A percentile compares a stretch with the other conserved stretches of the same genome.
Evolutionary conservation across 495 filamentous ascomycete species (phyloP).

Genomic region (Annulohypoxylon nitens): DNA sequence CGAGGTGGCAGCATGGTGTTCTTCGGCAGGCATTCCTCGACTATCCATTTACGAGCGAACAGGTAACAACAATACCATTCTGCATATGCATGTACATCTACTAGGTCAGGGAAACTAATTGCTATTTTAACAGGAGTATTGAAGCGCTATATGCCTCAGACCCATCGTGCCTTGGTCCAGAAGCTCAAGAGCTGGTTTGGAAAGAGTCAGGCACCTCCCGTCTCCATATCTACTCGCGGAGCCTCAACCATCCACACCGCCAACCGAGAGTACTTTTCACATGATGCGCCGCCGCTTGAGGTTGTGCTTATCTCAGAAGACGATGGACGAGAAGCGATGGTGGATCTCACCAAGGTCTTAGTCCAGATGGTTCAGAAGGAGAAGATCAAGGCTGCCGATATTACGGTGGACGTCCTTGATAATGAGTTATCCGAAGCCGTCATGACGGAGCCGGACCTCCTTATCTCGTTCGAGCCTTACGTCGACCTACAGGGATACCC

Average conservation of each 20-base stretch:
- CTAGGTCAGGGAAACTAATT: slow-evolving; percentile 11
- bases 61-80: slow-evolving; percentile 65
- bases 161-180: slow-evolving; percentile 76
- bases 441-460: slow-evolving; percentile 87
- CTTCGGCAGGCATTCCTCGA: slow-evolving; percentile 84
- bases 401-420: slow-evolving; percentile 88
- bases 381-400: slow-evolving; percentile 82
- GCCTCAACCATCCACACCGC: slow-evolving; percentile 66
- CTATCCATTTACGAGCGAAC: slow-evolving; percentile 92
- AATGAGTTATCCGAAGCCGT: slow-evolving; percentile 79
- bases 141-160: slow-evolving; percentile 83
- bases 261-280: slow-evolving; percentile 35
- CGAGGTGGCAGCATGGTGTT: slow-evolving; percentile 91
- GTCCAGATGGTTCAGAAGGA: slow-evolving; percentile 93
- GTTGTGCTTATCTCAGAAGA: slow-evolving; percentile 89
- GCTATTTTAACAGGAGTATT: slow-evolving; percentile 73
- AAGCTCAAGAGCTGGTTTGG: slow-evolving; percentile 90
- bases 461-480: slow-evolving; percentile 85
- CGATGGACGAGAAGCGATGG: slow-evolving; percentile 91
- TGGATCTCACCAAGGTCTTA: slow-evolving; percentile 94
- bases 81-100: not conserved
- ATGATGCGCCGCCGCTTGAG: slow-evolving; percentile 66
- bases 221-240: slow-evolving; percentile 83
- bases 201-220: slow-evolving; percentile 68
- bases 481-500: slow-evolving; percentile 91